A percentile compares a stretch with the other conserved stretches of the same genome.
Evolutionary conservation across 2,329 filamentous ascomycete genomes (phyloP).

Genomic region (Penicillium sp.): DNA sequence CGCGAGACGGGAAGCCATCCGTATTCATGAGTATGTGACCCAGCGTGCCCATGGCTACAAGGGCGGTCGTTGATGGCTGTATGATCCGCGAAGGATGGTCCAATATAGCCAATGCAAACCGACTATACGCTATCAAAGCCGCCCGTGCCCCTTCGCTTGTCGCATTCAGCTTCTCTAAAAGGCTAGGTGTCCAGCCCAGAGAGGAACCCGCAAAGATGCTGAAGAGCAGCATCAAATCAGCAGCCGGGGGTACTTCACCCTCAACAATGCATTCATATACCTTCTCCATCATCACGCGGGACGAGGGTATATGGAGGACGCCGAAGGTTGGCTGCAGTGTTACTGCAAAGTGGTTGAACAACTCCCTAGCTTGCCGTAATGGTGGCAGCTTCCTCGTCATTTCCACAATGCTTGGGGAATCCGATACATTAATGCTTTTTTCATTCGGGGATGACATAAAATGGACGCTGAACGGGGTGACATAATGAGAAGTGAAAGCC

Average conservation of each 20-base stretch:
- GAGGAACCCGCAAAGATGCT: slow-evolving; percentile 18
- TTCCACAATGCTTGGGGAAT: slow-evolving; percentile 4
- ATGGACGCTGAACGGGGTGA: slow-evolving; percentile 15
- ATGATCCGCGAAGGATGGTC: slow-evolving; percentile 12
- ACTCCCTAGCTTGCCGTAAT: slow-evolving; percentile 11
- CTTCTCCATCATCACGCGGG: slow-evolving; percentile 9
- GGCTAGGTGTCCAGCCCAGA: slow-evolving; percentile 13
- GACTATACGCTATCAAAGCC: slow-evolving; percentile 14
- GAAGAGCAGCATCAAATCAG: slow-evolving; percentile 17
- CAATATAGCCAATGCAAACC: slow-evolving; percentile 11
- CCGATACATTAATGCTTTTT: not conserved
- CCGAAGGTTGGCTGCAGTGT: slow-evolving; percentile 17
- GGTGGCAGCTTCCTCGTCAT: slow-evolving; percentile 15
- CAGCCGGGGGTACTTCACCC: slow-evolving; percentile 9
- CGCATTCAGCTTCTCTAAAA: slow-evolving; percentile 12
- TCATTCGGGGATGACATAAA: not conserved
- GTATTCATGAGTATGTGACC: slow-evolving; percentile 18
- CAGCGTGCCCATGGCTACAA: slow-evolving; percentile 13
- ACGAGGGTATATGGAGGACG: slow-evolving; percentile 19
- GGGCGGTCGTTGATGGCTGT: slow-evolving; percentile 17
- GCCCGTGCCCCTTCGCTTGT: slow-evolving; percentile 13
- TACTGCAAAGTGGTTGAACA: slow-evolving; percentile 15
- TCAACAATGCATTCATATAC: slow-evolving; percentile 15
- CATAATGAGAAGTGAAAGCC: slow-evolving; percentile 7
- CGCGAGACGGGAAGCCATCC: slow-evolving; percentile 15